Percentiles rank a stretch among this genome's conserved stretches.
phyloP scores from a whole-genome alignment of 2,329 filamentous ascomycete species.

The Diaporthe destruens region DNA sequence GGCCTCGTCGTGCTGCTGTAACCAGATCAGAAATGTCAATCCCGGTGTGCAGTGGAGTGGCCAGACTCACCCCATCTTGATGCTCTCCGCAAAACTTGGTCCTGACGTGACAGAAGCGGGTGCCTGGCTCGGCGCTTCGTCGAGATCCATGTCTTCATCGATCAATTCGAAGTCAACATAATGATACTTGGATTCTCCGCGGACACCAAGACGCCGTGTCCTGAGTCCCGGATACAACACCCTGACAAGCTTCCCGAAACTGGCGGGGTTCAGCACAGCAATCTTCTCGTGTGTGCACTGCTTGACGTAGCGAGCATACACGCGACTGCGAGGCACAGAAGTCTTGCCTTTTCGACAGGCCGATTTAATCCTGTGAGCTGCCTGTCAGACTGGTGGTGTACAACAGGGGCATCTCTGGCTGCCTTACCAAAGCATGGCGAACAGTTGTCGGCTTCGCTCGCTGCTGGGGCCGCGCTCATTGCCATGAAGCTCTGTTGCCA shows the following conservation, averaged over 20 bases:
- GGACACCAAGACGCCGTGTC: constrained; percentile 89
- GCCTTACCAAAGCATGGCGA: constrained; percentile 89
- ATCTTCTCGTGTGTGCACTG: constrained; percentile 94
- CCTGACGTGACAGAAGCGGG: constrained; percentile 51
- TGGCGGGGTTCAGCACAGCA: constrained; percentile 94
- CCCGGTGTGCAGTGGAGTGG: not conserved
- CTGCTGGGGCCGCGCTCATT: constrained; percentile 85
- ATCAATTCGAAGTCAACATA: constrained; percentile 78
- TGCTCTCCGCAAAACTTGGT: constrained; percentile 37
- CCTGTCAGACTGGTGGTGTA: constrained; percentile 13
- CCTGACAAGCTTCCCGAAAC: constrained; percentile 95
- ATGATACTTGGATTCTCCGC: constrained; percentile 98
- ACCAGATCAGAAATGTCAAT: constrained; percentile 44
- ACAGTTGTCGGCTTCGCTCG: constrained; percentile 86
- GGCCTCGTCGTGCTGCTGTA: constrained; percentile 48
- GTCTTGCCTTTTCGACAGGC: constrained; percentile 81
- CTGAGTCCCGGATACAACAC: constrained; percentile 97
- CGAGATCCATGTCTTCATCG: constrained; percentile 60
- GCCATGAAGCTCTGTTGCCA: constrained; percentile 80
- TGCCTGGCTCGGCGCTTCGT: constrained; percentile 25
- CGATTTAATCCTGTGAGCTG: constrained; percentile 72
- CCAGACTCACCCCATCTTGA: constrained; percentile 61
- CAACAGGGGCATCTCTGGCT: not conserved
- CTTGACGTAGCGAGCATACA: constrained; percentile 95
- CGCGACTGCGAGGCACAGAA: constrained; percentile 90